Conservation (phyloP, 495 filamentous ascomycete species). For the Filosporella fistucella region DNA sequence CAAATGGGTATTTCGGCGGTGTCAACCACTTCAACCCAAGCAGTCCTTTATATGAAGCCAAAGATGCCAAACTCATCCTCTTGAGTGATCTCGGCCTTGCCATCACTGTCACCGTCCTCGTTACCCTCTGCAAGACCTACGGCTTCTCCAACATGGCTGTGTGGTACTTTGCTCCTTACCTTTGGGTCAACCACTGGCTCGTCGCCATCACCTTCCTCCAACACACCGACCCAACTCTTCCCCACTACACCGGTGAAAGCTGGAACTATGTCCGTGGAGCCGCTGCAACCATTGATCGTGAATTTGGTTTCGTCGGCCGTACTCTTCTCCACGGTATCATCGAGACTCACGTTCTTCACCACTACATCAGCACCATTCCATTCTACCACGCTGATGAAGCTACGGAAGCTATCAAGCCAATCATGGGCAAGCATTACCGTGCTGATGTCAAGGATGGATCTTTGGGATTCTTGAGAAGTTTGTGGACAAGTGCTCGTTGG, state of each 20-base stretch:
- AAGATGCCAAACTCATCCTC: conserved; percentile 76
- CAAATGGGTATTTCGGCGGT: conserved; percentile 70
- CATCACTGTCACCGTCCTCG: conserved; percentile 44
- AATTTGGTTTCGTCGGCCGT: conserved; percentile 84
- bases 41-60: conserved; percentile 87
- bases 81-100: conserved; percentile 79
- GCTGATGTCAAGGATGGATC: conserved; percentile 58
- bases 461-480: conserved; percentile 56
- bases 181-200: conserved; percentile 99
- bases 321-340: conserved; percentile 86
- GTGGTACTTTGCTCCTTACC: conserved; percentile 92
- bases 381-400: conserved; percentile 93
- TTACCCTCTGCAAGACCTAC: conserved; percentile 64
- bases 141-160: conserved; percentile 83
- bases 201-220: conserved; percentile 87
- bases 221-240: conserved; percentile 80
- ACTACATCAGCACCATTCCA: conserved; percentile 79
- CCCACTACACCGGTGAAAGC: conserved; percentile 71
- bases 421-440: conserved; percentile 81
- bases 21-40: conserved; percentile 93
- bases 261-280: conserved; percentile 88
- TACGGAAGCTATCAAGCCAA: conserved; percentile 72
- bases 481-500: conserved; percentile 62
- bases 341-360: conserved; percentile 89
- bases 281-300: conserved; percentile 82